phyloP scores from a whole-genome alignment of 2,329 filamentous ascomycete species.

The Colletotrichum sp. region DNA sequence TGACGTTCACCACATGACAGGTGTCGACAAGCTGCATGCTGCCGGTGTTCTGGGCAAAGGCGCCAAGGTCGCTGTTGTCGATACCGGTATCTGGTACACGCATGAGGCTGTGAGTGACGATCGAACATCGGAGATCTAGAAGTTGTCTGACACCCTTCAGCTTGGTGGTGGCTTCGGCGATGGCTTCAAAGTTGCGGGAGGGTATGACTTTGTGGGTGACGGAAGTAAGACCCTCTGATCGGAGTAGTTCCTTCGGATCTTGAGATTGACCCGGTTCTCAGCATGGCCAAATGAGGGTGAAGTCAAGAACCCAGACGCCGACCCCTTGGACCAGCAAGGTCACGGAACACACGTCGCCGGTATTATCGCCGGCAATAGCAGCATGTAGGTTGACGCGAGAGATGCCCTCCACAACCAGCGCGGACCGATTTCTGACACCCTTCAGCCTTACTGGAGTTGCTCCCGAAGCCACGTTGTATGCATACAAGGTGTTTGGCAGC shows the following conservation, averaged over 20 bases:
- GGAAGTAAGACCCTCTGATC: slow-evolving; percentile 18
- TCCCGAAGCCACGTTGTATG: slow-evolving; percentile 12
- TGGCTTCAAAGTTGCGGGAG: slow-evolving; percentile 15
- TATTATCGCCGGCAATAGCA: slow-evolving; percentile 28
- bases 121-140: not conserved
- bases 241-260: not conserved
- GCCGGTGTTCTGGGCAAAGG: slow-evolving; percentile 30
- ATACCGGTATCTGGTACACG: slow-evolving; percentile 10
- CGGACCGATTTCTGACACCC: not conserved
- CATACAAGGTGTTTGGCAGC: slow-evolving; percentile 14
- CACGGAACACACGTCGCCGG: slow-evolving; percentile 42
- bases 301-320: slow-evolving; percentile 35
- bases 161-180: slow-evolving; percentile 13
- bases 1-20: slow-evolving; percentile 41
- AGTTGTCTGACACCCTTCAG: not conserved
- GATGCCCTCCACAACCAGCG: not conserved
- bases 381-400: not conserved
- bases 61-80: slow-evolving; percentile 9
- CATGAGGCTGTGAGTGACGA: slow-evolving; percentile 9
- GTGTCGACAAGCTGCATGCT: slow-evolving; percentile 42
- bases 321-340: slow-evolving; percentile 38
- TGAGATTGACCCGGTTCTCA: not conserved
- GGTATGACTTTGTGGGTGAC: slow-evolving; percentile 14
- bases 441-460: slow-evolving; percentile 8
- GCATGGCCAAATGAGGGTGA: slow-evolving; percentile 23